Evolutionary conservation across 176 grass and related monocot genomes (phyloP).

Genomic region (Paspalum vaginatum): DNA sequence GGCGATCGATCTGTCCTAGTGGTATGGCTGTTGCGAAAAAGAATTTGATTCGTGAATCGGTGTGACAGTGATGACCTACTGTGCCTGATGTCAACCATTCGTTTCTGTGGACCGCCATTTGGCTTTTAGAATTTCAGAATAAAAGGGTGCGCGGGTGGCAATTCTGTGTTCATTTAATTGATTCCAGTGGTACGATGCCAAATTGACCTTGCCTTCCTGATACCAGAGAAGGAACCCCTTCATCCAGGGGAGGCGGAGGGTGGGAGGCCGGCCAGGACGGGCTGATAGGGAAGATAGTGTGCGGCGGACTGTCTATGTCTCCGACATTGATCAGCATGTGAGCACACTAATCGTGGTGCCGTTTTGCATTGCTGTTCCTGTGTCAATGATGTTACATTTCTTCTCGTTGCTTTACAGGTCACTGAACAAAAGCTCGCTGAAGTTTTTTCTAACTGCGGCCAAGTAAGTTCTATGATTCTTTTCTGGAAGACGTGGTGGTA

Average conservation of each 20-base stretch:
- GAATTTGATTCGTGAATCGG: conserved; percentile 33
- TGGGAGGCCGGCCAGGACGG: conserved; percentile 49
- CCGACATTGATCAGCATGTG: conserved; percentile 94
- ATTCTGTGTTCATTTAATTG: conserved; percentile 22
- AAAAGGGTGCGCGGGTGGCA: not conserved
- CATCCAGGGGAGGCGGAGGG: conserved; percentile 55
- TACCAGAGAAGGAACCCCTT: conserved; percentile 69
- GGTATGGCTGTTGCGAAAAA: not conserved
- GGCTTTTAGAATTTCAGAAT: not conserved
- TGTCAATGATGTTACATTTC: conserved; percentile 36
- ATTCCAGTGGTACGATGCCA: conserved; percentile 24
- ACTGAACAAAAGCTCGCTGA: conserved; percentile 97
- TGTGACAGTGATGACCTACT: conserved; percentile 41
- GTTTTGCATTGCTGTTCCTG: conserved; percentile 5
- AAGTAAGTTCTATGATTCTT: conserved; percentile 61
- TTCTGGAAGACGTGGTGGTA: not conserved
- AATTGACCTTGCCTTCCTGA: conserved; percentile 26
- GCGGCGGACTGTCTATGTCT: conserved; percentile 84
- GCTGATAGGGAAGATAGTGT: conserved; percentile 76
- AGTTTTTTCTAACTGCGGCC: conserved; percentile 86
- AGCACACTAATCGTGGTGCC: conserved; percentile 26
- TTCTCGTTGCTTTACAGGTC: conserved; percentile 57
- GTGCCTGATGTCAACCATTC: conserved; percentile 37
- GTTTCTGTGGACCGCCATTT: conserved; percentile 17
- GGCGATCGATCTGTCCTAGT: conserved; percentile 23